Evolutionary conservation across 257 asterid species (phyloP), one percentile per base, ranked within the genome.

Genomic region (Jacaranda copaia): DNA sequence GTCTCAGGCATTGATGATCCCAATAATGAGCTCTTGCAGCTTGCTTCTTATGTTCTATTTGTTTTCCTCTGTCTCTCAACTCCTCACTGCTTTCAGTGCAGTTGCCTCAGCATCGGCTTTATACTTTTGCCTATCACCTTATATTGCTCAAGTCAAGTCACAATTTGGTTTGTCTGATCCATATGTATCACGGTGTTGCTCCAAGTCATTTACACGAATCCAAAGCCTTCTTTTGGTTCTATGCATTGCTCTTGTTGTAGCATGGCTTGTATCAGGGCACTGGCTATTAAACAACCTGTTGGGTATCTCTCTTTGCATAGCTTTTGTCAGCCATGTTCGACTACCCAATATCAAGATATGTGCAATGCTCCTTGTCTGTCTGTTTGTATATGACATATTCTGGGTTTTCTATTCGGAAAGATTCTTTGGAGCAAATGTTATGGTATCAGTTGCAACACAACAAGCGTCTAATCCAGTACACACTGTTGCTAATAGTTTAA

Each of bases 381-480:
- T 91, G 79, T 91, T 91, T 68, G 84, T 91, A 43, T 91, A 91
- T 55, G 97, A 89, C 81, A 85, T 91, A 74, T 91, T 91, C 76
- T 91, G 97, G 97, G 97, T 91, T 74, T 91, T 89, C 82, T 91
- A 74, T 70, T 91, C 97, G 0, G 93, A 91, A 82, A 91, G 94
- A 56, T 80, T 91, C 75, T 91, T 91, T 52, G 97, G 94, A 10
- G 90, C 88, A 70, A 91, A 91, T 58, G 94, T 91, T 78, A 91
- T 91, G 97, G 94, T 91, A 70, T 86, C 91, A 8, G 97, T 91
- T 42, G 97, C 94, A 48, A 91, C 93, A 9, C 94, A 91, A 70
- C 90, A 89, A 73, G 91, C 94, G 51, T 85, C 91, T 46, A 91
- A 91, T 81, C 97, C 94, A 5, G 85, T 89, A 3, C 97, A 89